Evolutionary conservation across 2,329 filamentous ascomycete species (phyloP).

Genomic region (Xylaria sp.): DNA sequence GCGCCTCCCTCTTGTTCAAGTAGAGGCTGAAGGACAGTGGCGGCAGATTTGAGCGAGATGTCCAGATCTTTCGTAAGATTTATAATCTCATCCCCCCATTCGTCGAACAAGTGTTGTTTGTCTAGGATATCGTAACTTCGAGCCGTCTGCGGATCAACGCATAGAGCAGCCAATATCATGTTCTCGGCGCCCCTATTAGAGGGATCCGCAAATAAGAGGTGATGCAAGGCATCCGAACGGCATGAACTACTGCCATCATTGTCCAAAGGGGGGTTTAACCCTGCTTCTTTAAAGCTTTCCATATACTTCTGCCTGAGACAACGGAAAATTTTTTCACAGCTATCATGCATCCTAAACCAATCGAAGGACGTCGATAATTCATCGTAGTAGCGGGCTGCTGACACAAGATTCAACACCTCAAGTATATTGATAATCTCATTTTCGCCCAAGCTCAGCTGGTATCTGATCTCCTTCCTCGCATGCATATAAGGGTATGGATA

Average conservation of each 20-base stretch:
- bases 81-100: not conserved
- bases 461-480: not conserved
- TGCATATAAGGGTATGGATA: not conserved
- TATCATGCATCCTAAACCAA: constrained; percentile 24
- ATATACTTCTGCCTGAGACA: not conserved
- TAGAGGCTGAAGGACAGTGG: not conserved
- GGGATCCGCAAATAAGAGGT: not conserved
- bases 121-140: not conserved
- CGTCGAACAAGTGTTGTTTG: not conserved
- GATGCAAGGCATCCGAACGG: constrained; percentile 20
- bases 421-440: not conserved
- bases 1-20: not conserved
- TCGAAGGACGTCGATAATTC: constrained; percentile 17
- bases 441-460: not conserved
- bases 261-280: not conserved
- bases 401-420: constrained; percentile 5
- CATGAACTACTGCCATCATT: not conserved
- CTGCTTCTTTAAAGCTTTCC: not conserved
- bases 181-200: not conserved
- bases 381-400: not conserved
- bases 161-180: constrained; percentile 23
- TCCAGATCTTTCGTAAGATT: not conserved
- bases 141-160: not conserved
- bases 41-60: constrained; percentile 10
- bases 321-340: constrained; percentile 23